Evolutionary conservation across 208 protist species (phyloP).

Genomic region (Trypanosoma mega): DNA sequence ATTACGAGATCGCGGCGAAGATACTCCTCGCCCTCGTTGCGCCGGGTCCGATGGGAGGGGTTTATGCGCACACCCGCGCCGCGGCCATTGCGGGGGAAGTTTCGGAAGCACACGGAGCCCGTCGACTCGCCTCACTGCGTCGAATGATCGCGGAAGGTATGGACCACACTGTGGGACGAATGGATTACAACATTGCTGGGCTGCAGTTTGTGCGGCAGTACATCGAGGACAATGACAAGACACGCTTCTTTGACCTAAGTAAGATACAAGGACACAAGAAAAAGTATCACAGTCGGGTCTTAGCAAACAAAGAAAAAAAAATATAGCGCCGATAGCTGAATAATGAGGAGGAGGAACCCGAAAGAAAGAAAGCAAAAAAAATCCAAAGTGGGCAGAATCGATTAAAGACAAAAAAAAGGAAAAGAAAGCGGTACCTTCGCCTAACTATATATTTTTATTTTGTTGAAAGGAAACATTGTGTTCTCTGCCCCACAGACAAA

Average conservation of each 20-base stretch:
- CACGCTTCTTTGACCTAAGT: slow-evolving; percentile 79
- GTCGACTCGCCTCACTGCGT: slow-evolving; percentile 56
- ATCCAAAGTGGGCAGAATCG: background rate
- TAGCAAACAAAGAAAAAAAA: slow-evolving; percentile 21
- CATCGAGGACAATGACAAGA: slow-evolving; percentile 61
- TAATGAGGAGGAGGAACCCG: slow-evolving; percentile 8
- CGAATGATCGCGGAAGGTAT: slow-evolving; percentile 61
- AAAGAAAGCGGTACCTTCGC: background rate
- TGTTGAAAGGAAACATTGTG: no score
- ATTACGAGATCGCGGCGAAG: slow-evolving; percentile 81
- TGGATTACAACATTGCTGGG: slow-evolving; percentile 78
- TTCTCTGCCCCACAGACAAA: no score
- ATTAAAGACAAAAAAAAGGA: slow-evolving; percentile 9
- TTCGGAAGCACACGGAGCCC: slow-evolving; percentile 60
- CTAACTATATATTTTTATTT: background rate
- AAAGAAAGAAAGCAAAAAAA: slow-evolving; percentile 11
- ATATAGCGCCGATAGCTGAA: background rate
- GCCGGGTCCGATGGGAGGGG: slow-evolving; percentile 15
- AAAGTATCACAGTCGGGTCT: slow-evolving; percentile 69
- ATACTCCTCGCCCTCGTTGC: slow-evolving; percentile 72
- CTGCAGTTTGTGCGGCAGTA: slow-evolving; percentile 66
- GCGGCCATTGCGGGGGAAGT: slow-evolving; percentile 64
- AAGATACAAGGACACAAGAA: slow-evolving; percentile 84
- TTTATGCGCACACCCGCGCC: slow-evolving; percentile 10
- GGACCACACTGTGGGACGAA: slow-evolving; percentile 47